phyloP scores from a whole-genome alignment of 2,329 filamentous ascomycete genomes.

The Aspergillus neoniger region DNA sequence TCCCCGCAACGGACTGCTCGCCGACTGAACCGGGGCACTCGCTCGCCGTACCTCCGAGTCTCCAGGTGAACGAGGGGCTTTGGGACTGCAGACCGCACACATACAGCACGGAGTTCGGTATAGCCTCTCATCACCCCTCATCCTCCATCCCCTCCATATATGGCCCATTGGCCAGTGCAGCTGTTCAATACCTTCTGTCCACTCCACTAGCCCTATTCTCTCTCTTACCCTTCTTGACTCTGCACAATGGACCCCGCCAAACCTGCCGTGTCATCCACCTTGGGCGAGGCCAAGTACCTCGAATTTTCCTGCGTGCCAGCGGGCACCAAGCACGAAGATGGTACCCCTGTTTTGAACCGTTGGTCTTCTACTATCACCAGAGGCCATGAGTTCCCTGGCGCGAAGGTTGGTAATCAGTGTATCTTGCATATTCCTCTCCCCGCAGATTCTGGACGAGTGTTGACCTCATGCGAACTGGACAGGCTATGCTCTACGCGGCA shows the following conservation, averaged over 20 bases:
- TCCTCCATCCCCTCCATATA: constrained; percentile 18
- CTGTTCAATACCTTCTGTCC: not conserved
- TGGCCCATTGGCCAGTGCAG: constrained; percentile 19
- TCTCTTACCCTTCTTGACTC: constrained; percentile 2
- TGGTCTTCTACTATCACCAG: constrained; percentile 82
- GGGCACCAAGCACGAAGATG: constrained; percentile 54
- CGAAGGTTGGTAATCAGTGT: constrained; percentile 61
- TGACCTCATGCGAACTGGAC: constrained; percentile 9
- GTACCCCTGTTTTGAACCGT: constrained; percentile 72
- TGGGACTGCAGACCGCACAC: constrained; percentile 23
- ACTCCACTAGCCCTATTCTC: not conserved
- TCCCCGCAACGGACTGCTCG: constrained; percentile 22
- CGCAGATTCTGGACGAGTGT: not conserved
- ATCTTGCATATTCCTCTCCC: not conserved
- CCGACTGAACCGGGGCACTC: constrained; percentile 28
- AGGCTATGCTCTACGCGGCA: constrained; percentile 94
- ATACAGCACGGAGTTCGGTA: constrained; percentile 3
- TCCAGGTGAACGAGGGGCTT: constrained; percentile 14
- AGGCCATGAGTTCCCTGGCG: constrained; percentile 86
- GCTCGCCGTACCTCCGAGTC: constrained; percentile 26
- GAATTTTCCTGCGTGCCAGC: constrained; percentile 59
- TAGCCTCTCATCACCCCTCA: constrained; percentile 17
- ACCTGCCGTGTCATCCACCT: constrained; percentile 27
- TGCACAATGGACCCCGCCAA: constrained; percentile 27
- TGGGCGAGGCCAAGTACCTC: constrained; percentile 55